A percentile compares a stretch with the other conserved stretches of the same genome.
Evolutionary conservation across 306 rosid genomes (phyloP).

Genomic region (Acacia confusa): DNA sequence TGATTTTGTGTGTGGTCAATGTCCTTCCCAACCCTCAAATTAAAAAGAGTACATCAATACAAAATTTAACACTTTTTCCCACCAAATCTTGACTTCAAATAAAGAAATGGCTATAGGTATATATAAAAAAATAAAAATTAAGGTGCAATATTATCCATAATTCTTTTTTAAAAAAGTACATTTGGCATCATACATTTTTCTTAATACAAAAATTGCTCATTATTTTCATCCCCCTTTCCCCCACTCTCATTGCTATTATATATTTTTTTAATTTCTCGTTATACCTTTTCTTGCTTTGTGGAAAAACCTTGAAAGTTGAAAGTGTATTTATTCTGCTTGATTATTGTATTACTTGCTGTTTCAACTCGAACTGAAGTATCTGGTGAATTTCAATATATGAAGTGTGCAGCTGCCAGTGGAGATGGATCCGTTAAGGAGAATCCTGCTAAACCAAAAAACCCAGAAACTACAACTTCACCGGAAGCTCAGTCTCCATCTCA

Average conservation of each 20-base stretch:
- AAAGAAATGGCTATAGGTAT: too few species aligned
- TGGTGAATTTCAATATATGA: constrained; percentile 23
- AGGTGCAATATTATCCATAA: too few species aligned
- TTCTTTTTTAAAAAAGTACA: too few species aligned
- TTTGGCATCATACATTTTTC: too few species aligned
- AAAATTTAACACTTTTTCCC: neutral
- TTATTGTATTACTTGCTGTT: constrained; percentile 4
- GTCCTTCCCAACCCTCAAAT: constrained; percentile 4
- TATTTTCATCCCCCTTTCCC: too few species aligned
- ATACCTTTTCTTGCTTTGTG: neutral
- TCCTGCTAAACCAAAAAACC: constrained; percentile 30
- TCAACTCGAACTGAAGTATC: constrained; percentile 11
- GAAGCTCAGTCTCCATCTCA: constrained; percentile 39
- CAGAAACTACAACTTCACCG: constrained; percentile 35
- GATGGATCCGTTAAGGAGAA: constrained; percentile 33
- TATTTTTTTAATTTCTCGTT: constrained; percentile 1
- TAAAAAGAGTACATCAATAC: too few species aligned
- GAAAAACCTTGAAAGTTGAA: neutral
- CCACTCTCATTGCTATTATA: neutral
- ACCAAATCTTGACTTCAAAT: neutral
- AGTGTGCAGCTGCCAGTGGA: constrained; percentile 33
- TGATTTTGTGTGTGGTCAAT: constrained; percentile 23
- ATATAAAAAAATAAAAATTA: too few species aligned
- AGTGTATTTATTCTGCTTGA: neutral
- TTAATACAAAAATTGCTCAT: too few species aligned